Conservation (phyloP, 169 alveolate species). For the Plasmodium gaboni region DNA sequence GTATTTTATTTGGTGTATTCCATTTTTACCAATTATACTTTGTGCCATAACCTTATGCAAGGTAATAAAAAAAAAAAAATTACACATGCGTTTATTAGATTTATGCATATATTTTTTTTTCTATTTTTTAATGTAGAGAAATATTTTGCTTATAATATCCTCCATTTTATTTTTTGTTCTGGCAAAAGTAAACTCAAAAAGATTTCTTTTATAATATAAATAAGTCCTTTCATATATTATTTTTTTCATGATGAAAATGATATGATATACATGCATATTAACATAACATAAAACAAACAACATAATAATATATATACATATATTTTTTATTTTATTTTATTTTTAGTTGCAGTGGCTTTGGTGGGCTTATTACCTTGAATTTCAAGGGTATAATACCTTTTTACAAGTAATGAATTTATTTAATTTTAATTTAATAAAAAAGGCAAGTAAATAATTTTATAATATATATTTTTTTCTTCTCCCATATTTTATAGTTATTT, state of each 20-base stretch:
- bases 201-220: too few species aligned
- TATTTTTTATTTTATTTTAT: neutral
- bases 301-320: too few species aligned
- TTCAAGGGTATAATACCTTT: conserved; percentile 73
- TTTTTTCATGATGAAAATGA: too few species aligned
- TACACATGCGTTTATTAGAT: neutral
- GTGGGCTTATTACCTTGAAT: conserved; percentile 77
- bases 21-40: conserved; percentile 89
- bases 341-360: conserved; percentile 67
- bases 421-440: neutral
- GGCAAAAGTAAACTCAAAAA: conserved; percentile 58
- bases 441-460: neutral
- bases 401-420: conserved; percentile 27
- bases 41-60: conserved; percentile 67
- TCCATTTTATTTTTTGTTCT: conserved; percentile 29
- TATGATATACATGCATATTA: too few species aligned
- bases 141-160: conserved; percentile 27
- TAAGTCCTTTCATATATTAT: too few species aligned
- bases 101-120: conserved; percentile 11
- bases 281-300: too few species aligned
- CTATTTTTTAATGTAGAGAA: conserved; percentile 10
- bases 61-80: conserved; percentile 15
- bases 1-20: conserved; percentile 93
- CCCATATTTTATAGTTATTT: conserved; percentile 40
- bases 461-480: conserved; percentile 1